Evolutionary conservation across 371 early-diverging fungal species (phyloP).

Genomic region (Rhizomucor pusillus): DNA sequence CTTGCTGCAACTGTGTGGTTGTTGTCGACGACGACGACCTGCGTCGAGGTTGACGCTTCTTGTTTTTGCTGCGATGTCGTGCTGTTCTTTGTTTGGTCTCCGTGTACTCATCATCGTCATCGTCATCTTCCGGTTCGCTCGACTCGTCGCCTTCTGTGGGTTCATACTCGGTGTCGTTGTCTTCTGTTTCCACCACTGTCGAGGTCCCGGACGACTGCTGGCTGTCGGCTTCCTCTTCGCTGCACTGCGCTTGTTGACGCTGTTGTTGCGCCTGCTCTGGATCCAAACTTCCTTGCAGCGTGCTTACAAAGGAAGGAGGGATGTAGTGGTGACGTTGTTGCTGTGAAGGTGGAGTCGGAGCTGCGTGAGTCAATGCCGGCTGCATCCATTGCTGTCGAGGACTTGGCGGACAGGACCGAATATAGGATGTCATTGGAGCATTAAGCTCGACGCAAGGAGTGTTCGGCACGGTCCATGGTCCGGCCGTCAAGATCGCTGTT

Average conservation of each 20-base stretch:
- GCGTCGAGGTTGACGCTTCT: no score
- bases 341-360: not conserved
- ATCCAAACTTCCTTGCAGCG: no score
- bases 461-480: no score
- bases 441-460: no score
- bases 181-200: conserved; percentile 1
- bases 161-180: conserved; percentile 9
- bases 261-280: not conserved
- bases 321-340: no score
- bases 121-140: not conserved
- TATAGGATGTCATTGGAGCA: no score
- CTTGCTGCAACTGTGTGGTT: not conserved
- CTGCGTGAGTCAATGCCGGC: not conserved
- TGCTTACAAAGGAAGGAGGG: no score
- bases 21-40: conserved; percentile 6
- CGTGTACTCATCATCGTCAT: conserved; percentile 11
- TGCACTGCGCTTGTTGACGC: not conserved
- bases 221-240: not conserved
- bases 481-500: not conserved
- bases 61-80: conserved; percentile 4
- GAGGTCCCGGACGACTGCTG: not conserved
- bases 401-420: not conserved
- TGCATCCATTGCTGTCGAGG: not conserved
- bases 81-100: not conserved
- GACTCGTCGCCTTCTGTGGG: conserved; percentile 2